Evolutionary conservation across 2,329 filamentous ascomycete genomes (phyloP), one percentile per base, ranked within the genome.

Genomic region (Penicillium palitans): DNA sequence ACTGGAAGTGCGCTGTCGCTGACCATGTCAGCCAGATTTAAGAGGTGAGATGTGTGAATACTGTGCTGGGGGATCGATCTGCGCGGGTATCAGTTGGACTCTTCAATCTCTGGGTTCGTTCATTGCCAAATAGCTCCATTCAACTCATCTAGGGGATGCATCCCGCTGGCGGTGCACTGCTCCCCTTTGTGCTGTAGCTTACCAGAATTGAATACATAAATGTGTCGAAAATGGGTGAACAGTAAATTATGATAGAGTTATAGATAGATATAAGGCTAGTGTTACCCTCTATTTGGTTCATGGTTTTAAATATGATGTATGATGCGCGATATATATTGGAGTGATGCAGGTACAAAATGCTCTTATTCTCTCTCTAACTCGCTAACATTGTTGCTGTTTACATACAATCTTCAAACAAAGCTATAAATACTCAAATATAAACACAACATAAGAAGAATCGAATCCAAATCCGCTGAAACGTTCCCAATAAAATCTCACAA

Each of bases 381-480:
- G 29, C 21, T 45, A 45, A 52, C 25, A 31, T 45, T 25, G 19
- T 31, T 45, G 27, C 50, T 45, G 27, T 45, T 54, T 48, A 54
- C 52, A 50, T 50, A 33, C 19, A 49, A 33, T 50, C 25, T 55
- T 25, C 44, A 49, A 54, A 48, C 42, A 54, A 40, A 31, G 33
- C 42, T 37, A 50, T 49, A 41, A 39, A 50, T 41, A 29, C 27
- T 50, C 52, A 50, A 41, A 21, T 25, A 55, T 19, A 35, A 33
- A 50, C 3, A 41, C 44, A 41, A 19, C 21, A 48, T 45, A 48
- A 49, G 15, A 53, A 29, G 8, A 25, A 33, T 35, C 27, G 2
- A 50, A 50, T 50, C 21, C 27, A 50, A 51, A 35, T 27, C 44
- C 52, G 52, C 52, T 55, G 27, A 33, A 55, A 33, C 35, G 45